These are phyloP conservation scores for Pythium rhizo-oryzae DNA, from an alignment of 352 stramenopile species.

Conservation along the genomic window DNA sequence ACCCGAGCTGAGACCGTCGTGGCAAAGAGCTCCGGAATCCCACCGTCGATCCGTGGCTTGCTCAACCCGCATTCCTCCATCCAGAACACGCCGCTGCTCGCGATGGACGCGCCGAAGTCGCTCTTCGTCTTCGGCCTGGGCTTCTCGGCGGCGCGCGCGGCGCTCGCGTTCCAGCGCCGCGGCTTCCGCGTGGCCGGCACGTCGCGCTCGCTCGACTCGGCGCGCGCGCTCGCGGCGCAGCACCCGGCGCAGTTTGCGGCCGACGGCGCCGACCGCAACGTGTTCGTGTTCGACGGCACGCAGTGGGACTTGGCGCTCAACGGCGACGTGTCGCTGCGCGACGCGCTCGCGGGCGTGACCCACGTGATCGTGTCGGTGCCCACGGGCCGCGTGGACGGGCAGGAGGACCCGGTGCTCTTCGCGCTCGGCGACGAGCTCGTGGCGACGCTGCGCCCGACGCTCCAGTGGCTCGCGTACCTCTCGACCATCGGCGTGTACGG, in stretches of 20 bases:
- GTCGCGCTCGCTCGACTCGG: constrained; percentile 58
- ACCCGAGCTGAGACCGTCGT: no score
- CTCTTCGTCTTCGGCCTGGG: constrained; percentile 91
- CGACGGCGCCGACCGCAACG: constrained; percentile 38
- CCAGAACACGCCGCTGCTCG: no score
- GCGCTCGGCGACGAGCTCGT: constrained; percentile 48
- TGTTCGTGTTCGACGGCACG: constrained; percentile 84
- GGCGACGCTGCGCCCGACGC: constrained; percentile 37
- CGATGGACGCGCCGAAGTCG: constrained; percentile 8
- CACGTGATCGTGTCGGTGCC: constrained; percentile 83
- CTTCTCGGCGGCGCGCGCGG: constrained; percentile 79
- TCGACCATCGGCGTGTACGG: constrained; percentile 95
- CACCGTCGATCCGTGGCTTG: no score
- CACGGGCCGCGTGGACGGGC: constrained; percentile 42
- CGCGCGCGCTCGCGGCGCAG: constrained; percentile 39
- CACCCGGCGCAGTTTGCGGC: constrained; percentile 47
- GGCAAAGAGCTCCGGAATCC: no score
- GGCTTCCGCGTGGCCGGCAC: constrained; percentile 80
- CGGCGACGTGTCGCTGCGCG: constrained; percentile 37
- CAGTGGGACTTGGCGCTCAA: constrained; percentile 44
- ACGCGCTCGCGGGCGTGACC: constrained; percentile 59
- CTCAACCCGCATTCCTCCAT: no score
- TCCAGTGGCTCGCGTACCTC: constrained; percentile 90
- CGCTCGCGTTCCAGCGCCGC: constrained; percentile 54
- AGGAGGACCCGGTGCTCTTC: constrained; percentile 75